A percentile compares a stretch with the other conserved stretches of the same genome.
Evolutionary conservation across 164 flowering plant genomes (phyloP).

Genomic region (Liriodendron chinense): DNA sequence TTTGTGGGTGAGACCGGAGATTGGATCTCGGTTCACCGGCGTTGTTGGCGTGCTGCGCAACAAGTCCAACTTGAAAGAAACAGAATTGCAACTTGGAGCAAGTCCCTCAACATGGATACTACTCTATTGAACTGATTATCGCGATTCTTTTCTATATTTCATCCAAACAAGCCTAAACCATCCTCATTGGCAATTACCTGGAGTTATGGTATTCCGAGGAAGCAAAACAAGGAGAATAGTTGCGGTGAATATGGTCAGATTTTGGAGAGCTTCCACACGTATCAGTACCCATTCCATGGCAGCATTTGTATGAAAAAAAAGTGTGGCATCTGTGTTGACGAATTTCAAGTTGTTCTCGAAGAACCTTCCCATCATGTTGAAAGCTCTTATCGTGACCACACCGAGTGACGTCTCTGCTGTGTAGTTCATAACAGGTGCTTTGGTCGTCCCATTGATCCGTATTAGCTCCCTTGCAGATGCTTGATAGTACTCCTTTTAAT

Average conservation of each 20-base stretch:
- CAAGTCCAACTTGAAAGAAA: background rate
- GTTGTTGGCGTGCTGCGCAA: too few species aligned
- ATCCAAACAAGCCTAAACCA: background rate
- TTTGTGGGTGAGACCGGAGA: too few species aligned
- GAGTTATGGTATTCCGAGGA: slow-evolving; percentile 49
- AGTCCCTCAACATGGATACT: background rate
- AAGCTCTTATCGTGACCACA: slow-evolving; percentile 73
- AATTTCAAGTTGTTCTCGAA: slow-evolving; percentile 53
- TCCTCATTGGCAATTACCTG: slow-evolving; percentile 46
- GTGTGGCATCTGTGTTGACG: slow-evolving; percentile 64
- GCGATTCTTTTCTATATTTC: background rate
- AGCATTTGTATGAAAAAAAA: slow-evolving; percentile 75
- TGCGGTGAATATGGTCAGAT: slow-evolving; percentile 58
- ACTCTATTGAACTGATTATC: background rate
- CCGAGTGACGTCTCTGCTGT: slow-evolving; percentile 83
- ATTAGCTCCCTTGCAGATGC: slow-evolving; percentile 71
- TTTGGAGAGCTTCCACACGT: slow-evolving; percentile 71
- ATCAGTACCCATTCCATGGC: slow-evolving; percentile 72
- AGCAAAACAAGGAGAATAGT: slow-evolving; percentile 60
- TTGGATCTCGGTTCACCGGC: too few species aligned
- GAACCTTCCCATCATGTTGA: slow-evolving; percentile 48
- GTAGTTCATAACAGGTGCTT: slow-evolving; percentile 82
- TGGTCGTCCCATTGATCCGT: slow-evolving; percentile 85
- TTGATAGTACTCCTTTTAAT: slow-evolving; percentile 55
- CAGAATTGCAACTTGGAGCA: background rate